A percentile compares a stretch with the other conserved stretches of the same genome.
Conservation (phyloP, 2,329 filamentous ascomycete species). For the Curvularia hawaiiensis region DNA sequence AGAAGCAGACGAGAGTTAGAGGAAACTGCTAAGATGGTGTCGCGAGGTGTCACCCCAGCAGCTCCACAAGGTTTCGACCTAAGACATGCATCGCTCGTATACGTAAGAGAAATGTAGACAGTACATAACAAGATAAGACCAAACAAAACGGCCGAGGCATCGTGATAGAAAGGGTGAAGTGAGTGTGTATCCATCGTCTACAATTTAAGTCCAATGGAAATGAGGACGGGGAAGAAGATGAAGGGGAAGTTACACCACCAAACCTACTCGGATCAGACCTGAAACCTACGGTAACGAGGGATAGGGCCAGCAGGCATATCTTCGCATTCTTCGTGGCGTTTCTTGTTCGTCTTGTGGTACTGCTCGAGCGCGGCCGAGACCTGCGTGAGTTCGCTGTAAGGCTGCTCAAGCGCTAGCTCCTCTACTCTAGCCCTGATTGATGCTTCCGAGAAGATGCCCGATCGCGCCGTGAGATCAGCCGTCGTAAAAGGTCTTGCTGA, state of each 20-base stretch:
- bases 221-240: not conserved
- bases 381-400: constrained; percentile 33
- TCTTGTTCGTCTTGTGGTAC: constrained; percentile 23
- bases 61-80: not conserved
- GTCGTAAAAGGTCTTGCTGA: not conserved
- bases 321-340: not conserved
- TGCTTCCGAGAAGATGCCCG: constrained; percentile 18
- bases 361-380: constrained; percentile 35
- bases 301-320: not conserved
- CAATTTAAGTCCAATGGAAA: not conserved
- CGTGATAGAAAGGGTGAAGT: not conserved
- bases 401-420: constrained; percentile 36
- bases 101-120: not conserved
- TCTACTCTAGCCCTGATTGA: constrained; percentile 31
- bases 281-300: not conserved
- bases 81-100: not conserved
- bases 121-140: not conserved
- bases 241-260: not conserved
- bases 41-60: not conserved
- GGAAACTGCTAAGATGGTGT: not conserved
- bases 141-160: not conserved
- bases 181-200: not conserved
- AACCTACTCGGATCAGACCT: not conserved
- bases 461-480: not conserved
- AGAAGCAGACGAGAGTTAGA: not conserved